These are phyloP conservation scores for Vitis cinerea DNA, from an alignment of 164 flowering plant genomes.

Conservation along the genomic window DNA sequence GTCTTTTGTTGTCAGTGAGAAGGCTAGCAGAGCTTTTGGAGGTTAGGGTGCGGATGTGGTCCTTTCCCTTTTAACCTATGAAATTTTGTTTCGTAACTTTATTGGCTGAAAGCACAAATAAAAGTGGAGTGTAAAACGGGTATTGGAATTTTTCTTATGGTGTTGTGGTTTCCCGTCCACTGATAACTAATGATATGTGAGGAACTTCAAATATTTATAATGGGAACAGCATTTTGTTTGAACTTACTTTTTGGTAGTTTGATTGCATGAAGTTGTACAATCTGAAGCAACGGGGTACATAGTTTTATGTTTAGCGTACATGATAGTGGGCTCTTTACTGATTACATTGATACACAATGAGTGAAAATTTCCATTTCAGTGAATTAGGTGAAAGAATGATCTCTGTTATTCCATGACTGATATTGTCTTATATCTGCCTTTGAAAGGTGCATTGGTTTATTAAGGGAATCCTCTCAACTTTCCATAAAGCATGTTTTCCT, in stretches of 20 bases:
- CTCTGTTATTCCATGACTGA: too few species aligned
- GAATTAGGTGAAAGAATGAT: too few species aligned
- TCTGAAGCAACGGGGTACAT: too few species aligned
- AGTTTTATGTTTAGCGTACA: too few species aligned
- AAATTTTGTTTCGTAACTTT: not conserved
- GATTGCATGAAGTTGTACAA: not conserved
- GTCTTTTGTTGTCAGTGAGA: not conserved
- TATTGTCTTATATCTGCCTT: too few species aligned
- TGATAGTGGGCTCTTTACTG: too few species aligned
- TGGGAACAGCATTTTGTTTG: not conserved
- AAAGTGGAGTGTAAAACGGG: not conserved
- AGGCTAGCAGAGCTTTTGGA: not conserved
- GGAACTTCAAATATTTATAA: not conserved
- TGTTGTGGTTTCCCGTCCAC: not conserved
- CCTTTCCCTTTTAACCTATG: not conserved
- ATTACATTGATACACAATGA: too few species aligned
- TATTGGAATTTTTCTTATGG: not conserved
- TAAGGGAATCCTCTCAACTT: too few species aligned
- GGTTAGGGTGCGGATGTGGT: not conserved
- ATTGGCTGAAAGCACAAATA: not conserved
- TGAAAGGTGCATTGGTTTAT: too few species aligned
- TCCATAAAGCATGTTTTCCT: too few species aligned
- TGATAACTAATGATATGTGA: not conserved
- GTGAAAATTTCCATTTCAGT: too few species aligned
- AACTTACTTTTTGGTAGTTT: not conserved